Evolutionary conservation across 2,329 filamentous ascomycete species (phyloP), one percentile per base, ranked within the genome.

Genomic region (Blastomyces gilchristii): DNA sequence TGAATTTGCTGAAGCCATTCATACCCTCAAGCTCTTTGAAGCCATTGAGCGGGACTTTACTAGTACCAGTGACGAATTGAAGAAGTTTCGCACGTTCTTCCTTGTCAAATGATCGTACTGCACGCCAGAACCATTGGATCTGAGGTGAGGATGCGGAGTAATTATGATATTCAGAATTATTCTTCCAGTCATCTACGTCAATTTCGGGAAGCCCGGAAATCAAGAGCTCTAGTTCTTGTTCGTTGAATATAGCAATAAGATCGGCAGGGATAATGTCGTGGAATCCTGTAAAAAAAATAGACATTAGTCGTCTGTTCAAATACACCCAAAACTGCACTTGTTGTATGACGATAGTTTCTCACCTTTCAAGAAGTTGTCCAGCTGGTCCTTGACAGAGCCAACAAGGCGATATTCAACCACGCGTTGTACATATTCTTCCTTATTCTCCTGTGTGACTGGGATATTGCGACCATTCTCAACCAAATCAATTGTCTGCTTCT

Each of bases 51-150:
- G 94, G 94, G 57, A 99, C 95, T 79, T 99, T 99, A 75, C 90
- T 95, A 22, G 95, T 99, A 74, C 94, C 94, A 1, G 95, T 99
- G 68, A 99, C 94, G 75, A 99, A 99, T 73, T 99, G 94, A 54
- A 99, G 83, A 66, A 99, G 81, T 78, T 99, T 99, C 70, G 94
- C 94, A 65, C 91, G 90, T 78, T 99, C 95, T 79, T 99, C 95
- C 79, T 97, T 97, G 80, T 97, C 95, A 72, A 97, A 99, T 4
- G 92, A 96, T 70, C 94, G 87, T 53, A 99, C 86, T 34, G 94
- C 94, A 71, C 95, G 88, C 94, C 94, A 99, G 85, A 99, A 99
- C 94, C 94, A 99, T 75, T 97, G 92, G 64, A 99, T 96, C 74
- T 99, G 95, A 54, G 91, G 90, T 2, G 94, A 97, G 0, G 92